These are phyloP conservation scores for Boletus reticuloceps DNA, from an alignment of 768 basidiomycete genomes.

Conservation along the genomic window DNA sequence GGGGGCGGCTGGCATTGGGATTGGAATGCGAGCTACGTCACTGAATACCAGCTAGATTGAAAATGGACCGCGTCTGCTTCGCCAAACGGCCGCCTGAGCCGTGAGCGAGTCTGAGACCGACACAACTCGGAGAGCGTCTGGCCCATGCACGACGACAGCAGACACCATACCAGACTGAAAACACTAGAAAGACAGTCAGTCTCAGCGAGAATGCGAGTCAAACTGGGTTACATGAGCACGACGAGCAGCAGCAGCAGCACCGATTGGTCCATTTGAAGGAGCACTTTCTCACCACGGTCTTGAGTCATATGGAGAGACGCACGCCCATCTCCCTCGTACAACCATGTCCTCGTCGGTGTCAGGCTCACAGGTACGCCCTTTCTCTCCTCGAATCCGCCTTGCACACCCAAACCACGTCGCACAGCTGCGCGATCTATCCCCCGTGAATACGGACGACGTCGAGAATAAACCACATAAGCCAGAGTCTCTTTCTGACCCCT, in stretches of 20 bases:
- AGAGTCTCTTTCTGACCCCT: slow-evolving; percentile 55
- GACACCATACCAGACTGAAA: slow-evolving; percentile 58
- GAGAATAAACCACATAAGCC: slow-evolving; percentile 40
- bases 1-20: slow-evolving; percentile 2
- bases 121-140: slow-evolving; percentile 46
- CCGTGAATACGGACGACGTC: slow-evolving; percentile 20
- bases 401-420: neutral
- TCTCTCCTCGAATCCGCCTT: neutral
- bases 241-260: slow-evolving; percentile 47
- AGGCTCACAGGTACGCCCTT: neutral
- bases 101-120: slow-evolving; percentile 26
- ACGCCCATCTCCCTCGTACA: neutral
- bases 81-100: slow-evolving; percentile 31
- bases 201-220: neutral
- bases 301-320: neutral
- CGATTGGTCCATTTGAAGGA: slow-evolving; percentile 1
- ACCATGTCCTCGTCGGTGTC: neutral
- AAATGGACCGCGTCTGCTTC: slow-evolving; percentile 37
- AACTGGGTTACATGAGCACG: slow-evolving; percentile 42
- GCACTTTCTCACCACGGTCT: neutral
- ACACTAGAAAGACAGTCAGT: slow-evolving; percentile 32
- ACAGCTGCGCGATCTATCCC: neutral
- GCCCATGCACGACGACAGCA: slow-evolving; percentile 67
- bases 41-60: slow-evolving; percentile 13
- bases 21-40: slow-evolving; percentile 8